Evolutionary conservation across 441 rosid genomes (phyloP).

Genomic region (Cnidoscolus chayamansa): DNA sequence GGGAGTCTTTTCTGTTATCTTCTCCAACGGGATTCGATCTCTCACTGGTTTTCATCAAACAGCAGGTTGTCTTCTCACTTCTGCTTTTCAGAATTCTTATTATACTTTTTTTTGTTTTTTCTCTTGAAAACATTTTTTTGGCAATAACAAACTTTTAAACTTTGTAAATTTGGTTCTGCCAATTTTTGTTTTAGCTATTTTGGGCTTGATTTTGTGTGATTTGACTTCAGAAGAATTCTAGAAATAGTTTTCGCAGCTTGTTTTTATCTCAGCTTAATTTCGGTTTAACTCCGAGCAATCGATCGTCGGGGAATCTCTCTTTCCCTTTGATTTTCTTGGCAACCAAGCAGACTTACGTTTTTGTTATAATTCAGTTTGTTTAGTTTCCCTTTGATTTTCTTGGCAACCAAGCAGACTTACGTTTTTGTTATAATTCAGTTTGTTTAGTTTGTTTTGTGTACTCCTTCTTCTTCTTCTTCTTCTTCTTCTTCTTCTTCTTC

Average conservation of each 20-base stretch:
- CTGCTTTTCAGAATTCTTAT: not conserved
- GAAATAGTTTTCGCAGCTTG: not conserved
- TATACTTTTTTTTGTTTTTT: not conserved
- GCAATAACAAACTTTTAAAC: constrained; percentile 11
- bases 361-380: too few species aligned
- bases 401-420: too few species aligned
- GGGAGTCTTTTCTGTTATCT: not conserved
- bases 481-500: too few species aligned
- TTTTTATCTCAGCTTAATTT: not conserved
- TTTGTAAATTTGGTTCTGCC: not conserved
- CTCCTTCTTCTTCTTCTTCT: too few species aligned
- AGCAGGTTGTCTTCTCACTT: constrained; percentile 5
- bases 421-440: too few species aligned
- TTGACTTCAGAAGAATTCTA: not conserved
- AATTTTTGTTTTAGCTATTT: not conserved
- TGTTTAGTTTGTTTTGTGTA: too few species aligned
- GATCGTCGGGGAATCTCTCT: not conserved
- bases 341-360: too few species aligned
- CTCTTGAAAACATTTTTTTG: too few species aligned
- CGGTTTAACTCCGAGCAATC: not conserved
- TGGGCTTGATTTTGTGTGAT: not conserved
- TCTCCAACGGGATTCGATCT: not conserved
- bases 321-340: too few species aligned
- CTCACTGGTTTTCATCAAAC: not conserved
- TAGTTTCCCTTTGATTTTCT: too few species aligned